Evolutionary conservation across 352 stramenopile genomes (phyloP), one percentile per base, ranked within the genome.

Genomic region (Pythium volutum): DNA sequence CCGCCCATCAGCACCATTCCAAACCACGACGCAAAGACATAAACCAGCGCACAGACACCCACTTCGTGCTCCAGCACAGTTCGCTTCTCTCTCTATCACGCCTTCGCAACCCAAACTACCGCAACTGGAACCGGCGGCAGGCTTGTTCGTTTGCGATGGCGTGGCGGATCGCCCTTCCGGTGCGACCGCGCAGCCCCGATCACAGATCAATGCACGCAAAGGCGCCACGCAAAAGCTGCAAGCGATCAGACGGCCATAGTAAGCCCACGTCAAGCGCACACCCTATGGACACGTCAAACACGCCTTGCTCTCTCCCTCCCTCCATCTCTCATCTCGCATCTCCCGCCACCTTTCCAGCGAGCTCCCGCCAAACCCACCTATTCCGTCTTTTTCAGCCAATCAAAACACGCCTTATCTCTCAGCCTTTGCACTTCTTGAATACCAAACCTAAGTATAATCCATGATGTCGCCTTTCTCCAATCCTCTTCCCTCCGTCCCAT

Each of bases 361-460:
- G 10, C 38, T 65, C 49, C 49, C 58, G 39, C 58, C 50, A 57
- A 43, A 18, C 25, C 36, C 16, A 4, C 18, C 8, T 29, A 7
- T 45, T 3, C 23, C 14, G 5, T 8, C 31, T 22, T 27, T 55
- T 67, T 67, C 25, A 56, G 45, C 51, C 59, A 67, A 61, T 61
- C 59, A 51, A 42, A 29, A 3, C 25, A 15, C 31, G 31, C 3
- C 31, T 2, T 27, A 36, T 43, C n/a, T 43, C 14, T 7, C 36
- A 16, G 36, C 36, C 5, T 43, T 20, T 22, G 18, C 10, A 12
- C 1, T 14, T 7, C 10, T 22, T 2, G 18, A 6, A 61, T 54
- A 68, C 26, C 42, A 58, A 60, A 18, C 12, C 2, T 26, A 64
- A 66, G 51, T 61, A 56, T 57, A 69, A 46, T 4, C 7, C 5